These are phyloP conservation scores for Rhodotorula mucilaginosa DNA, from an alignment of 1,284 basidiomycete genomes.

Conservation along the genomic window DNA sequence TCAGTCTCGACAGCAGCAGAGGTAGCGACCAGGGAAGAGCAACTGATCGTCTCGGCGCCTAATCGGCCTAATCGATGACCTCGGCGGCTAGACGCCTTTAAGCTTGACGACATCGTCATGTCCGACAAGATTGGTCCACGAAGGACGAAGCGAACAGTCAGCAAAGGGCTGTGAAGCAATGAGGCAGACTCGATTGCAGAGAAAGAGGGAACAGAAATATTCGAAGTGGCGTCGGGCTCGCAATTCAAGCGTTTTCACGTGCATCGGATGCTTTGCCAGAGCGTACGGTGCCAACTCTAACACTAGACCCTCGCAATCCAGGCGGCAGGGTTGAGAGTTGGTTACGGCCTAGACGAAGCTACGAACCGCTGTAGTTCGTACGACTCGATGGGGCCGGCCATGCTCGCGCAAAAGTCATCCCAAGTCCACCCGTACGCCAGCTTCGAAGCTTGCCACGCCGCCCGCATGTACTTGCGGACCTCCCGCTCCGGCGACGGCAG, in stretches of 20 bases:
- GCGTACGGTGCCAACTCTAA: no score
- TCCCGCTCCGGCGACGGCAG: neutral
- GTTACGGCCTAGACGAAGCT: neutral
- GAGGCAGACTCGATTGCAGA: neutral
- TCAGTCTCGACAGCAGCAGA: neutral
- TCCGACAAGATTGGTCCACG: no score
- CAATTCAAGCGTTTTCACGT: neutral
- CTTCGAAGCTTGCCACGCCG: neutral
- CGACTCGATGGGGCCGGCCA: neutral
- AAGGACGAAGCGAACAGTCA: neutral
- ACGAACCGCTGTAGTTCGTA: neutral
- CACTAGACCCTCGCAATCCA: no score
- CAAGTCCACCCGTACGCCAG: neutral
- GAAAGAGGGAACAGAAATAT: neutral
- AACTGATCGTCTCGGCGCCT: no score
- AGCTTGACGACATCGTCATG: no score
- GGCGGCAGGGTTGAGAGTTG: no score
- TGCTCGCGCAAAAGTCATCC: neutral
- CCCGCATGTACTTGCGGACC: neutral
- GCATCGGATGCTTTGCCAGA: no score
- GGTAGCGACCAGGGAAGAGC: neutral
- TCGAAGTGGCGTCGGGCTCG: no score
- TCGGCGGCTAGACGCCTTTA: no score
- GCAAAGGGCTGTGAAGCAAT: neutral
- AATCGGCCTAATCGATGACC: no score